These are phyloP conservation scores for Ocimum tenuiflorum DNA, from an alignment of 257 asterid genomes.

Conservation along the genomic window DNA sequence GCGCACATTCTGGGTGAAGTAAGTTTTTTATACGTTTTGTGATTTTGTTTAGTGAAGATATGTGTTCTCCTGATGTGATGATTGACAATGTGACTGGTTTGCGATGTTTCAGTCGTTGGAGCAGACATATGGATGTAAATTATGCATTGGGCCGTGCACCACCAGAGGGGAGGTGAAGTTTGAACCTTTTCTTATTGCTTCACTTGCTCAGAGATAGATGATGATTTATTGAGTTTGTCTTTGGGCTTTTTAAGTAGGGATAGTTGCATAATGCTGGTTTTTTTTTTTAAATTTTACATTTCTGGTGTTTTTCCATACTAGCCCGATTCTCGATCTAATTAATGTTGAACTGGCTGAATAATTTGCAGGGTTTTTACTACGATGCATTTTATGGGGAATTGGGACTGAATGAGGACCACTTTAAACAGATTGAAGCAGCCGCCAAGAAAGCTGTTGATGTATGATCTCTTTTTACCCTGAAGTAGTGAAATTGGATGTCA, in stretches of 20 bases:
- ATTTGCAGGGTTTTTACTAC: conserved; percentile 83
- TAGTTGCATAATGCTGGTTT: background rate
- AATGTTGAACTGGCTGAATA: conserved; percentile 21
- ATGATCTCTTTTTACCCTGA: conserved; percentile 23
- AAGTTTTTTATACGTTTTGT: background rate
- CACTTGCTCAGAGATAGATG: background rate
- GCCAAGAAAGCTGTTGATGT: conserved; percentile 83
- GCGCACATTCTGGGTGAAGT: conserved; percentile 99
- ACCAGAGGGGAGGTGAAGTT: conserved; percentile 79
- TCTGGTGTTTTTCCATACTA: conserved; percentile 1
- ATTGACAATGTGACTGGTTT: background rate
- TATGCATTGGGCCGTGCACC: conserved; percentile 94
- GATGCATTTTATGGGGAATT: conserved; percentile 92
- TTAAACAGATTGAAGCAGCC: conserved; percentile 65
- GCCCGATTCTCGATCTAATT: background rate
- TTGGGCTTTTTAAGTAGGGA: background rate
- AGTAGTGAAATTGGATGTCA: background rate
- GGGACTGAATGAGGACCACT: conserved; percentile 86
- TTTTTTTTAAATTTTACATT: conserved; percentile 6
- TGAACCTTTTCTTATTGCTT: conserved; percentile 4
- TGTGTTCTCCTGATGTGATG: background rate
- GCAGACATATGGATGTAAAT: conserved; percentile 80
- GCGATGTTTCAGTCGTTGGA: conserved; percentile 53
- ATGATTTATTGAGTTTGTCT: background rate
- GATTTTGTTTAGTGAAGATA: background rate